Evolutionary conservation across 192 early-diverging fungal genomes (phyloP).

Genomic region (Entophlyctis helioformis): DNA sequence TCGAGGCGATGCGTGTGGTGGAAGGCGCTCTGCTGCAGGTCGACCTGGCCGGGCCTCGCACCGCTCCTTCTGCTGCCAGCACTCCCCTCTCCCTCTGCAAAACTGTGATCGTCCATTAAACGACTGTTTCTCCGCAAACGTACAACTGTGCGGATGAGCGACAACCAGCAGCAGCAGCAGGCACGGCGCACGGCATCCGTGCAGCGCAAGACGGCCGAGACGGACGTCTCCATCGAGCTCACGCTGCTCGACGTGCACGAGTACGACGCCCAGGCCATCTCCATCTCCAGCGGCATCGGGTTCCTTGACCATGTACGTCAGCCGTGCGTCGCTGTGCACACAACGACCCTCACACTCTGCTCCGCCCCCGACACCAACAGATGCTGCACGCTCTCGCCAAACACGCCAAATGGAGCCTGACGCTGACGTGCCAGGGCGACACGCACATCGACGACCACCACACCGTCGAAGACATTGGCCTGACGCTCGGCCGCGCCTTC

Average conservation of each 20-base stretch:
- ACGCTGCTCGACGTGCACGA: constrained; percentile 38
- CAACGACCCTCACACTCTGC: not conserved
- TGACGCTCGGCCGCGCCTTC: constrained; percentile 88
- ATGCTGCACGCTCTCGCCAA: constrained; percentile 98
- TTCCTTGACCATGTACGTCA: constrained; percentile 86
- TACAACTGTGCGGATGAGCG: too few relatives aligned
- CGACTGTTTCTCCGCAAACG: too few relatives aligned
- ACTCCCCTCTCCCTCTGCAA: too few relatives aligned
- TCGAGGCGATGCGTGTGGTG: too few relatives aligned
- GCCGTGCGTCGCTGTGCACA: not conserved
- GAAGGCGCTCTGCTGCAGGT: too few relatives aligned
- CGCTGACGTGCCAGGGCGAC: constrained; percentile 78
- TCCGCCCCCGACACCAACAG: constrained; percentile 21
- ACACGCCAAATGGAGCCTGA: constrained; percentile 84
- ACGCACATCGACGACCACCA: constrained; percentile 98
- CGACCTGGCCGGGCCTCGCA: too few relatives aligned
- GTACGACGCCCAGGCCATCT: constrained; percentile 57
- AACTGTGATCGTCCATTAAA: too few relatives aligned
- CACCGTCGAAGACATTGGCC: constrained; percentile 90
- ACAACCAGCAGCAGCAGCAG: too few relatives aligned
- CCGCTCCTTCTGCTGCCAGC: too few relatives aligned
- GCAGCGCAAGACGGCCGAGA: constrained; percentile 87
- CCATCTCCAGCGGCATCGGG: constrained; percentile 84
- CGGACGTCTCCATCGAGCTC: constrained; percentile 68
- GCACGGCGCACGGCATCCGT: too few relatives aligned